Percentiles rank a stretch among this genome's conserved stretches.
These are phyloP conservation scores for Pseudogymnoascus verrucosus DNA, from an alignment of 2,329 filamentous ascomycete genomes.

Conservation along the genomic window DNA sequence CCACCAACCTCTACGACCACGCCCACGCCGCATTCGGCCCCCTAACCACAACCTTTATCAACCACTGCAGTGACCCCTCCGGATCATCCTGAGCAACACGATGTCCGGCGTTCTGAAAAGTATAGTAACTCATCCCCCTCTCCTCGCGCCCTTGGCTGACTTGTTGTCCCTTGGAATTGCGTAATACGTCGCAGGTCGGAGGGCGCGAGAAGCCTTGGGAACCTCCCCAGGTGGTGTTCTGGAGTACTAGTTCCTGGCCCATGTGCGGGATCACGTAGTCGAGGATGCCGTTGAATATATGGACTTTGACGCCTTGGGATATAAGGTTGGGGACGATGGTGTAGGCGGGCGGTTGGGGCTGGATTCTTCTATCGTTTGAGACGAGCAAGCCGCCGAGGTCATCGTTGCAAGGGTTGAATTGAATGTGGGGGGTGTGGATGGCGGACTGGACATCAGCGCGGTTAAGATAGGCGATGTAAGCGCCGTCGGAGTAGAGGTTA, in stretches of 20 bases:
- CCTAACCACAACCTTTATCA: neutral
- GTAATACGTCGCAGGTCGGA: constrained; percentile 27
- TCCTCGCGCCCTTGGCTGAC: neutral
- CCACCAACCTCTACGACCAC: neutral
- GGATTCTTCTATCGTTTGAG: constrained; percentile 29
- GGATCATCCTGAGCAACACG: constrained; percentile 1
- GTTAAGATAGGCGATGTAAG: constrained; percentile 47
- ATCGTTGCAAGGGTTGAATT: constrained; percentile 37
- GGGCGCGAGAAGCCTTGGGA: constrained; percentile 48
- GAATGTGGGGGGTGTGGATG: constrained; percentile 46
- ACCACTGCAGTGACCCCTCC: neutral
- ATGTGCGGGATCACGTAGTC: constrained; percentile 52
- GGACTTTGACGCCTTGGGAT: constrained; percentile 46
- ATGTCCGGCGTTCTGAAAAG: constrained; percentile 8
- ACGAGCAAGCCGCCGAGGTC: constrained; percentile 44
- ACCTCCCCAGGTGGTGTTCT: constrained; percentile 63
- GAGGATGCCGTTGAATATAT: constrained; percentile 53
- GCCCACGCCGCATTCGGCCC: neutral
- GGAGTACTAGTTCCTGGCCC: constrained; percentile 44
- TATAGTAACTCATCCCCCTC: constrained; percentile 9
- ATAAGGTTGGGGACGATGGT: constrained; percentile 46
- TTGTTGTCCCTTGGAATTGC: neutral
- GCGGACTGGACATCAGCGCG: constrained; percentile 51
- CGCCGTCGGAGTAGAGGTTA: constrained; percentile 38
- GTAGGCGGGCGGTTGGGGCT: constrained; percentile 37